These are phyloP conservation scores for Aegilops bicornis DNA, from an alignment of 176 grass and related monocot genomes.

Conservation along the genomic window DNA sequence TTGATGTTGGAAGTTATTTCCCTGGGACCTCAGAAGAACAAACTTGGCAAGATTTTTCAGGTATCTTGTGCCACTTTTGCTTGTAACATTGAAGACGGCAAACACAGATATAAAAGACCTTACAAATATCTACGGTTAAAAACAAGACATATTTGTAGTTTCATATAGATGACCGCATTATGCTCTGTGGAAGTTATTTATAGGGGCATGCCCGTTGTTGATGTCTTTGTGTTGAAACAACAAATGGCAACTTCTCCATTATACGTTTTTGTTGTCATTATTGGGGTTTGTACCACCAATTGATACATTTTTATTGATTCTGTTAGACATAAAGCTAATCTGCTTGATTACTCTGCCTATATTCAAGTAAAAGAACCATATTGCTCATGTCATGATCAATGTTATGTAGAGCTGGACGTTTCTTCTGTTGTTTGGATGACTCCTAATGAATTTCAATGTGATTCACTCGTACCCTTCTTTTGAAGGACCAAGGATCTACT, in stretches of 20 bases:
- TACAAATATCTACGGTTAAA: not conserved
- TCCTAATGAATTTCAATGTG: not conserved
- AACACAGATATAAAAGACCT: not conserved
- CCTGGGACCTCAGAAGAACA: constrained; percentile 45
- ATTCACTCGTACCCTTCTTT: not conserved
- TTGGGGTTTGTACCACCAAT: not conserved
- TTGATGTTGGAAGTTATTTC: constrained; percentile 83
- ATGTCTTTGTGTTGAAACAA: constrained; percentile 5
- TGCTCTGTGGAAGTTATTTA: not conserved
- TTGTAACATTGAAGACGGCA: not conserved
- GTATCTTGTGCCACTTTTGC: constrained; percentile 37
- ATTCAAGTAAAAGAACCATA: not conserved
- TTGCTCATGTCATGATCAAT: not conserved
- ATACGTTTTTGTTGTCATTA: not conserved
- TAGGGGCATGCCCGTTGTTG: too few species aligned
- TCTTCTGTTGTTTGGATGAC: not conserved
- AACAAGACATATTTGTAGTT: not conserved
- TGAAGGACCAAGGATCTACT: not conserved
- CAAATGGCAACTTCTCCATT: not conserved
- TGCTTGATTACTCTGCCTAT: not conserved
- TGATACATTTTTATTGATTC: not conserved
- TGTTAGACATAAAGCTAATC: not conserved
- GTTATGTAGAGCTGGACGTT: not conserved
- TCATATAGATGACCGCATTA: not conserved
- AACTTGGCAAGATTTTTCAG: constrained; percentile 78